Evolutionary conservation across 208 protist genomes (phyloP).

Genomic region (Leishmania aethiopica): DNA sequence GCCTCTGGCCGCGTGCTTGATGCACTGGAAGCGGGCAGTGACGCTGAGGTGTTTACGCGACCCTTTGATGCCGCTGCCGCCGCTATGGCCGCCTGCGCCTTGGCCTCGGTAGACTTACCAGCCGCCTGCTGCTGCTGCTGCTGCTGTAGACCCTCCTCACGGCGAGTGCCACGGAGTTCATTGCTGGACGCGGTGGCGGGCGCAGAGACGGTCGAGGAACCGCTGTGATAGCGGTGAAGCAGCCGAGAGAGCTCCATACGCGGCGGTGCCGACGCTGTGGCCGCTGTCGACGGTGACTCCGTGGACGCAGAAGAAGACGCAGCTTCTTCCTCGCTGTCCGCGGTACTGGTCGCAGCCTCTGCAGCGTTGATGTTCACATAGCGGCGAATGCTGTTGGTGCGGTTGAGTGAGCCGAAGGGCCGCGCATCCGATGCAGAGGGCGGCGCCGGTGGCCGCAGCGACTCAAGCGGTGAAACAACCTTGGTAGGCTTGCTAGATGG

Average conservation of each 20-base stretch:
- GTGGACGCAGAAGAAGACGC: background rate
- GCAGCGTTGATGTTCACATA: slow-evolving; percentile 45
- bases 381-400: slow-evolving; percentile 33
- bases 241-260: slow-evolving; percentile 28
- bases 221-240: slow-evolving; percentile 3
- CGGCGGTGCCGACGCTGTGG: background rate
- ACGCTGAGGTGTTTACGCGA: background rate
- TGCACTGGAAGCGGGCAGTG: background rate
- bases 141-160: background rate
- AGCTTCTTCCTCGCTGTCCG: background rate
- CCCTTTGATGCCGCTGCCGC: slow-evolving; percentile 22
- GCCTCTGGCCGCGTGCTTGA: background rate
- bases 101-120: slow-evolving; percentile 27
- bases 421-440: slow-evolving; percentile 59
- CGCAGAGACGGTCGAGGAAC: background rate
- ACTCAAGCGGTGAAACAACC: slow-evolving; percentile 37
- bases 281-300: background rate
- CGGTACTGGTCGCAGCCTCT: background rate
- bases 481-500: slow-evolving; percentile 8
- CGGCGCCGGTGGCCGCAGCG: slow-evolving; percentile 43
- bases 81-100: slow-evolving; percentile 41
- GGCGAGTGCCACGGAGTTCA: background rate
- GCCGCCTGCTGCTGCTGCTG: background rate
- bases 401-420: slow-evolving; percentile 59
- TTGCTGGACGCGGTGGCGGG: background rate